Base-by-base conservation (phyloP, 2,329 filamentous ascomycete species). In the Paraconiothyrium sp. region DNA sequence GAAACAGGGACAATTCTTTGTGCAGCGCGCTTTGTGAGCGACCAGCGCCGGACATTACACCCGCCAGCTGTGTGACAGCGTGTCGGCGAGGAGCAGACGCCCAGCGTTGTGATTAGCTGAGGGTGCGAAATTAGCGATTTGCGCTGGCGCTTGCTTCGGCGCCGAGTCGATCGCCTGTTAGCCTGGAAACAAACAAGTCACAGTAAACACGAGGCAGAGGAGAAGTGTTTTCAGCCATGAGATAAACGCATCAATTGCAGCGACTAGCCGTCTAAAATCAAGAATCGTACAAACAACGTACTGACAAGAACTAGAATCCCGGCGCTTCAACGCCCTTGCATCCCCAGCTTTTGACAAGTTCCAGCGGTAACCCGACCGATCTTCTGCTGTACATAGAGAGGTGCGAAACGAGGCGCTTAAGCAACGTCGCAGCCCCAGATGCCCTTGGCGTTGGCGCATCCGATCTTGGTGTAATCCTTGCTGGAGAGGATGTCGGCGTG, bases 341-440 rank as follows among this genome's bases (percentile, higher is more conserved):
- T 46, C 47, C 58, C 39, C 44, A 34, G 50, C 51, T 47, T 46
- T 61, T 34, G 46, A 50, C 16, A 30, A 30, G 27, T 55, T 57
- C 61, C 62, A 58, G 57, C 58, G 59, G 61, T 58, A 24, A 58
- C 39, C 57, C 54, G 47, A 65, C 59, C 54, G 43, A 56, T 47
- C 39, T 39, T 47, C 60, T 61, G 58, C 50, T 37, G 37, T 43
- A 35, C 44, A 39, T 59, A 50, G 50, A 58, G 58, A 41, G 14
- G 13, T 27, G 62, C 57, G 60, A 60, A 64, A 22, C 49, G 49
- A 39, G 10, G 14, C 35, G 50, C 22, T 54, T 74, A 75, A 46
- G 71, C 72, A 32, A 75, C 54, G 67, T 76, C 73, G 67, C 73
- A 76, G 66, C 62, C 65, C 73, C 73, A 76, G 64, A 75, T 74